A percentile compares a stretch with the other conserved stretches of the same genome.
These are phyloP conservation scores for Quercus variabilis DNA, from an alignment of 306 rosid genomes.

Conservation along the genomic window DNA sequence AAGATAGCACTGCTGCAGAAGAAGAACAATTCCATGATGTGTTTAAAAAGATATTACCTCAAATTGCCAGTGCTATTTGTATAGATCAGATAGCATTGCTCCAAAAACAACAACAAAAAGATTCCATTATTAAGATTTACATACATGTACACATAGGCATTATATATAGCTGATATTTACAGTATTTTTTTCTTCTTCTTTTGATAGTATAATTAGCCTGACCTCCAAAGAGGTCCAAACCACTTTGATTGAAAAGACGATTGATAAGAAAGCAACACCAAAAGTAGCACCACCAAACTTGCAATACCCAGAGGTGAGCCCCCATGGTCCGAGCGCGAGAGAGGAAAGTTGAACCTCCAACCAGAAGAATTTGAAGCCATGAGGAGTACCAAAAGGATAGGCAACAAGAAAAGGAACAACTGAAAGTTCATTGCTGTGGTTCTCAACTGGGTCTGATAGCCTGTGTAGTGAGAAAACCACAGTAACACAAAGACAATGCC, in stretches of 20 bases:
- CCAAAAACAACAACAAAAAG: too few species aligned
- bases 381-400: constrained; percentile 44
- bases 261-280: constrained; percentile 40
- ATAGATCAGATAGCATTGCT: too few species aligned
- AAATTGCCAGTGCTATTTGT: too few species aligned
- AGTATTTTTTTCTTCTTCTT: not conserved
- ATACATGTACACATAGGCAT: not conserved
- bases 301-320: constrained; percentile 51
- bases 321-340: constrained; percentile 12
- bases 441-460: constrained; percentile 42
- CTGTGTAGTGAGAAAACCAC: constrained; percentile 52
- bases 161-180: not conserved
- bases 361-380: constrained; percentile 38
- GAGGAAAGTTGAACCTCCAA: constrained; percentile 30
- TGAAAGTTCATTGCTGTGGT: constrained; percentile 40
- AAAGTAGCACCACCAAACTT: constrained; percentile 30
- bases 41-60: not conserved
- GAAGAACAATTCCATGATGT: not conserved
- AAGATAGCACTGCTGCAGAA: not conserved
- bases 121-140: not conserved
- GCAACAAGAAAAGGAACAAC: constrained; percentile 45
- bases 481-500: constrained; percentile 60
- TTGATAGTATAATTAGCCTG: constrained; percentile 1
- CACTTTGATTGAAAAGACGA: constrained; percentile 47
- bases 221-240: constrained; percentile 48